Base-by-base conservation (phyloP, 2,329 filamentous ascomycete genomes). In the Exserohilum rostratum region DNA sequence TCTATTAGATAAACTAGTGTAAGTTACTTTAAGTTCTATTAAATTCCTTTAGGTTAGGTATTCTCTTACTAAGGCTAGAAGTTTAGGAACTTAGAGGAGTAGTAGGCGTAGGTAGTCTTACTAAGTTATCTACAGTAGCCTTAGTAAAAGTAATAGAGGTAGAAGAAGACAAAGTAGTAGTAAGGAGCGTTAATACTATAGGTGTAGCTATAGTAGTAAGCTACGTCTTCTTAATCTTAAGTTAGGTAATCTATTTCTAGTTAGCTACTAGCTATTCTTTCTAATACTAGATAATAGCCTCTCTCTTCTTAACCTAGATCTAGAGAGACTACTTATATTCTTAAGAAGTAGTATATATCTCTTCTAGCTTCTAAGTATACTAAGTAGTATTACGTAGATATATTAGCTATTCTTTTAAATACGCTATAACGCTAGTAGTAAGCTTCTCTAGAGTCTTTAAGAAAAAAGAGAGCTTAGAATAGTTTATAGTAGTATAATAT, bases 41-140 rank as follows among this genome's bases (percentile, higher is more conserved):
- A 43, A 43, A 43, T 31, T 43, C 27, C 27, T 43, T 43, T 43
- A 12, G 27, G 40, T 43, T 18, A 43, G 40, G 40, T 43, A 43
- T 43, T 43, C 30, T 43, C 40, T 43, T 10, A 30, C 40, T 43
- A 31, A 43, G 40, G 40, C 40, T 43, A 18, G 40, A 7, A 18
- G 40, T 43, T 43, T 25, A 12, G 30, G 40, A 43, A 43, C 27
- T n/a, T 43, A 18, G 27, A n/a, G 27, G n/a, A 43, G 40, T 43
- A 43, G 18, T 5, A 43, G n/a, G 40, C 40, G 40, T 13, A 34
- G 31, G 42, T 29, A 10, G 42, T 34, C 42, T 20, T 11, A 11
- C 9, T 45, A 15, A 15, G 42, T 45, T 11, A 25, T 45, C 42
- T 45, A 12, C 30, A 7, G 12, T 3, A 20, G 42, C 42, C 18